phyloP scores from a whole-genome alignment of 805 yeast species.

The Grigorovia transvaalensis region DNA sequence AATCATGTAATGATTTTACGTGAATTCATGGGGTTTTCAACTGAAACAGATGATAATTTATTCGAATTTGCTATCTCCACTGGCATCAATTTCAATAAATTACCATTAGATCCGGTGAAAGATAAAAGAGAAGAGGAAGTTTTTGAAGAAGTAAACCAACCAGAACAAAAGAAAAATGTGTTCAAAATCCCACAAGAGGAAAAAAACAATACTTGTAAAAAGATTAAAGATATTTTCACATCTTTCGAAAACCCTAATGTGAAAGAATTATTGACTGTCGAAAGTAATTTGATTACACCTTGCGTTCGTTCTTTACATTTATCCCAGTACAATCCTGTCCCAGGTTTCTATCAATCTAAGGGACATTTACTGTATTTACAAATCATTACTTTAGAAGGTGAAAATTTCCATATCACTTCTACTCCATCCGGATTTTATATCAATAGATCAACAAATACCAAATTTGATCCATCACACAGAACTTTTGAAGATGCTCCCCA shows the following conservation, averaged over 20 bases:
- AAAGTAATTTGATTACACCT: conserved; percentile 23
- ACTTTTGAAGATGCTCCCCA: conserved; percentile 12
- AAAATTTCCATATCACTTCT: conserved; percentile 67
- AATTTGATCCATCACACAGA: conserved; percentile 57
- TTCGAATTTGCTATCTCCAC: conserved; percentile 27
- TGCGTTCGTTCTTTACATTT: conserved; percentile 50
- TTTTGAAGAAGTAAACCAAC: conserved; percentile 10
- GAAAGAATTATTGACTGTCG: conserved; percentile 12
- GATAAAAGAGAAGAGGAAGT: conserved; percentile 7
- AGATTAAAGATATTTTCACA: conserved; percentile 19
- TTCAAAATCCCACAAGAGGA: conserved; percentile 24
- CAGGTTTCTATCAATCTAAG: conserved; percentile 44
- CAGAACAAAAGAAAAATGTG: conserved; percentile 13
- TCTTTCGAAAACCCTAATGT: conserved; percentile 11
- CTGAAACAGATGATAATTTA: conserved; percentile 24
- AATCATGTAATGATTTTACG: conserved; percentile 25
- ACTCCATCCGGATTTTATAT: conserved; percentile 71
- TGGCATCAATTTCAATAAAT: conserved; percentile 20
- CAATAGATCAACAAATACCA: conserved; percentile 53
- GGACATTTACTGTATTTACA: conserved; percentile 79
- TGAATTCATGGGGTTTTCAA: conserved; percentile 26
- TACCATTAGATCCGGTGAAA: conserved; percentile 18
- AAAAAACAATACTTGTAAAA: conserved; percentile 15
- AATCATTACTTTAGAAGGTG: conserved; percentile 71
- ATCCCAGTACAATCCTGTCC: conserved; percentile 83